phyloP scores from a whole-genome alignment of 2,329 filamentous ascomycete genomes.

The Fusarium sp. region DNA sequence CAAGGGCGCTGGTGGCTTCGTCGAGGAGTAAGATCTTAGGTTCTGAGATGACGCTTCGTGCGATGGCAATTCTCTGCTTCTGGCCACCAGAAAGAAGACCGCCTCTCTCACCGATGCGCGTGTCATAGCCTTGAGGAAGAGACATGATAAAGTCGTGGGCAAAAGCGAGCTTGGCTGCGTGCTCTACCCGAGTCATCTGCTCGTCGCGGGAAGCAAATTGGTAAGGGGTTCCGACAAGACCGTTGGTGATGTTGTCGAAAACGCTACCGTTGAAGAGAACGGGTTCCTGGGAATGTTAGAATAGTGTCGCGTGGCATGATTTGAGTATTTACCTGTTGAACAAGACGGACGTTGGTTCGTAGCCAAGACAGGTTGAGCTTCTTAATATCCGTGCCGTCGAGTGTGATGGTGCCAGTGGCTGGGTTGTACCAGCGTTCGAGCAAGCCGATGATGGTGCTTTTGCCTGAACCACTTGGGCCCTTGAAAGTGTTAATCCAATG shows the following conservation, averaged over 20 bases:
- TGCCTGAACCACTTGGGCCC: constrained; percentile 51
- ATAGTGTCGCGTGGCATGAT: neutral
- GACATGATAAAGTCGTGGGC: constrained; percentile 62
- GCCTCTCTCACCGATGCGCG: constrained; percentile 70
- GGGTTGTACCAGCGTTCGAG: constrained; percentile 54
- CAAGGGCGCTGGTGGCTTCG: constrained; percentile 72
- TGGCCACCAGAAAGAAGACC: constrained; percentile 75
- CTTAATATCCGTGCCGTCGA: constrained; percentile 48
- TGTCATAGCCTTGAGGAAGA: constrained; percentile 61
- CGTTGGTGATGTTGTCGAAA: constrained; percentile 64
- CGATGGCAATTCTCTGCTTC: constrained; percentile 73
- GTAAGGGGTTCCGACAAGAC: constrained; percentile 51
- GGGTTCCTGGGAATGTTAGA: constrained; percentile 44
- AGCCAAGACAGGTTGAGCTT: constrained; percentile 53
- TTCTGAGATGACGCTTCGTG: constrained; percentile 55
- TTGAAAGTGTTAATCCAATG: neutral
- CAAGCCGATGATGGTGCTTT: constrained; percentile 53
- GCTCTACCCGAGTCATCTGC: constrained; percentile 55
- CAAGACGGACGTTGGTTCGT: constrained; percentile 50
- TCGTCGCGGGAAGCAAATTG: constrained; percentile 51
- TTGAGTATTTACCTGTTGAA: constrained; percentile 42
- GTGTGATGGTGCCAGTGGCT: constrained; percentile 44
- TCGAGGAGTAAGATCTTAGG: constrained; percentile 71
- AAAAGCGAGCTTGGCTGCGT: constrained; percentile 60
- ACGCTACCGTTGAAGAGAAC: constrained; percentile 57